phyloP scores from a whole-genome alignment of 2,329 filamentous ascomycete genomes.

The Beauveria medogensis region DNA sequence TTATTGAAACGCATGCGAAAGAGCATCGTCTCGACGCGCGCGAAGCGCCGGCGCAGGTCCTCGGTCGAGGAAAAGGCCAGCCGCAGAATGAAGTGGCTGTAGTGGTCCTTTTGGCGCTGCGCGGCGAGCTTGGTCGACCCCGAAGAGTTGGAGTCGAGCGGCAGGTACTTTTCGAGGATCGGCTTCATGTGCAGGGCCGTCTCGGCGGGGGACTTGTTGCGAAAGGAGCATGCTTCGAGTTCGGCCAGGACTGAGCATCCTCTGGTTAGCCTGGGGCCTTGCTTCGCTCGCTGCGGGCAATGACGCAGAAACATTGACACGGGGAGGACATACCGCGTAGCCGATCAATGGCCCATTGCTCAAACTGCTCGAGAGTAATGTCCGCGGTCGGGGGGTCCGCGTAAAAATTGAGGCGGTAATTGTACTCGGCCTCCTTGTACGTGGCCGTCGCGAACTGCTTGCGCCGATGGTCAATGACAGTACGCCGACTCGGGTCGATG shows the following conservation, averaged over 20 bases:
- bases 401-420: constrained; percentile 88
- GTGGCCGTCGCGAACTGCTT: constrained; percentile 73
- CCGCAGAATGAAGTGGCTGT: constrained; percentile 92
- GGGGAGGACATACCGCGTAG: constrained; percentile 53
- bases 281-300: neutral
- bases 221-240: constrained; percentile 89
- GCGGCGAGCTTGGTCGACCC: constrained; percentile 47
- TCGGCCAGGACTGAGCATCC: constrained; percentile 62
- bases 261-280: neutral
- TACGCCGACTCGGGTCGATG: constrained; percentile 64
- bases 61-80: constrained; percentile 89
- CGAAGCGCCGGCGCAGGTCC: constrained; percentile 79
- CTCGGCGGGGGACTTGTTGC: constrained; percentile 78
- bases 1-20: constrained; percentile 74
- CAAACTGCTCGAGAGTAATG: constrained; percentile 93
- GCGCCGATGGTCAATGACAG: constrained; percentile 70
- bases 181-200: constrained; percentile 77
- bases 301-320: neutral
- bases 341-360: constrained; percentile 96
- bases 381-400: constrained; percentile 79
- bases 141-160: constrained; percentile 68
- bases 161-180: constrained; percentile 79
- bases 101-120: constrained; percentile 91
- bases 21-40: constrained; percentile 78
- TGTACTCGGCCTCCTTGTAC: constrained; percentile 73